A percentile compares a stretch with the other conserved stretches of the same genome.
phyloP scores from a whole-genome alignment of 2,329 filamentous ascomycete genomes.

The Decorospora gaudefroyi region DNA sequence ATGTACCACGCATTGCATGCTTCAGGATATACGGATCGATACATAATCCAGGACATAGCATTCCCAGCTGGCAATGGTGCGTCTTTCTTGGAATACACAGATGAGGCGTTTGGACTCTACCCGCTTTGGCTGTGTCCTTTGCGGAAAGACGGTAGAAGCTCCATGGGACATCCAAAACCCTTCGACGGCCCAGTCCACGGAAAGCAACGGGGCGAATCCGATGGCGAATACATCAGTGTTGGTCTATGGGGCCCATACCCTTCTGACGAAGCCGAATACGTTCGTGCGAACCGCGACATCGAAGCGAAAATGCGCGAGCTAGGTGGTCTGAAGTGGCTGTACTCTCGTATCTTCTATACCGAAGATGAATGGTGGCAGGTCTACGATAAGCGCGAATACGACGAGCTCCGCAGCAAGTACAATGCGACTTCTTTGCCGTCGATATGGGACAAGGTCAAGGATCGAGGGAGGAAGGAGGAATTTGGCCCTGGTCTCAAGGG shows the following conservation, averaged over 20 bases:
- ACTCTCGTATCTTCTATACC: constrained; percentile 84
- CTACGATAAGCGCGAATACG: constrained; percentile 66
- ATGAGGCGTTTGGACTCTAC: constrained; percentile 55
- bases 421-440: constrained; percentile 64
- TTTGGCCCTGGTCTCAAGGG: constrained; percentile 29
- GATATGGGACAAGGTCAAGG: constrained; percentile 68
- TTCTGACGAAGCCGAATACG: constrained; percentile 60
- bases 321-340: constrained; percentile 83
- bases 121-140: constrained; percentile 64
- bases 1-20: constrained; percentile 67
- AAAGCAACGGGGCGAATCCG: constrained; percentile 13
- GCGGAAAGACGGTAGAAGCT: constrained; percentile 39
- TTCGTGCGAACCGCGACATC: constrained; percentile 70
- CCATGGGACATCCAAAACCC: constrained; percentile 36
- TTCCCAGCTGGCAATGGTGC: constrained; percentile 58
- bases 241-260: constrained; percentile 79
- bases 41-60: constrained; percentile 67
- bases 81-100: constrained; percentile 58
- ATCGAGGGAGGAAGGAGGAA: constrained; percentile 39
- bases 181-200: constrained; percentile 14
- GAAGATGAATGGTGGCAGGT: constrained; percentile 70
- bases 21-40: constrained; percentile 58
- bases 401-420: constrained; percentile 66
- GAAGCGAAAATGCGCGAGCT: constrained; percentile 71
- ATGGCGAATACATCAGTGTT: constrained; percentile 46